These are phyloP conservation scores for Pterocarpus santalinus DNA, from an alignment of 306 rosid genomes.

Conservation along the genomic window DNA sequence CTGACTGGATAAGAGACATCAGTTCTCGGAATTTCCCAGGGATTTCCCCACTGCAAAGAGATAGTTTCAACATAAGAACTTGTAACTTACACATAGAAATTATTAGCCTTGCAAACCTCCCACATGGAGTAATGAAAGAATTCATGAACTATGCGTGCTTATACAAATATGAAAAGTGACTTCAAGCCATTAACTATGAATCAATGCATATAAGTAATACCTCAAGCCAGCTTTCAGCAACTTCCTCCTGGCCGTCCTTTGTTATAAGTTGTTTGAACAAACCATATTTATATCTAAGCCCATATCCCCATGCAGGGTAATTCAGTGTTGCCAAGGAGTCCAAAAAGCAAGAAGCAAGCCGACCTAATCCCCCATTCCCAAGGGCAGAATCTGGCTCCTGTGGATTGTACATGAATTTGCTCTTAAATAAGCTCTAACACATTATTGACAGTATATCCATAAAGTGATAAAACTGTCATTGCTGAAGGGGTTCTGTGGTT, in stretches of 20 bases:
- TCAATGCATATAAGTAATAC: conserved; percentile 49
- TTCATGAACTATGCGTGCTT: conserved; percentile 28
- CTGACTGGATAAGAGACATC: conserved; percentile 84
- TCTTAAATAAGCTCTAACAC: conserved; percentile 24
- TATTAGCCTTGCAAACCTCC: conserved; percentile 12
- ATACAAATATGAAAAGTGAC: conserved; percentile 28
- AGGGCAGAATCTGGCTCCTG: conserved; percentile 99
- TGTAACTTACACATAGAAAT: conserved; percentile 6
- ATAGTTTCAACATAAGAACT: conserved; percentile 34
- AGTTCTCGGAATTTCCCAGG: conserved; percentile 90
- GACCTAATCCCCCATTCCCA: conserved; percentile 96
- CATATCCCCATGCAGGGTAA: conserved; percentile 99
- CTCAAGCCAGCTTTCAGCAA: conserved; percentile 98
- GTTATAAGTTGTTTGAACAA: conserved; percentile 88
- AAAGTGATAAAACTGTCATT: conserved; percentile 25
- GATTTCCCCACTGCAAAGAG: conserved; percentile 83
- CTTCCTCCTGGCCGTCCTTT: conserved; percentile 91
- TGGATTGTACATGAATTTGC: conserved; percentile 17
- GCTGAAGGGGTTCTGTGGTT: conserved; percentile 10
- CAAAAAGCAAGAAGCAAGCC: conserved; percentile 96
- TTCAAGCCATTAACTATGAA: background rate
- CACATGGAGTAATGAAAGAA: conserved; percentile 9
- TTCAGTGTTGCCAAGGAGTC: conserved; percentile 96
- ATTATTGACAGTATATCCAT: conserved; percentile 26
- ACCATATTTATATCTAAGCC: conserved; percentile 93